Conservation (phyloP, 306 rosid genomes). For the Cicer cuneatum region DNA sequence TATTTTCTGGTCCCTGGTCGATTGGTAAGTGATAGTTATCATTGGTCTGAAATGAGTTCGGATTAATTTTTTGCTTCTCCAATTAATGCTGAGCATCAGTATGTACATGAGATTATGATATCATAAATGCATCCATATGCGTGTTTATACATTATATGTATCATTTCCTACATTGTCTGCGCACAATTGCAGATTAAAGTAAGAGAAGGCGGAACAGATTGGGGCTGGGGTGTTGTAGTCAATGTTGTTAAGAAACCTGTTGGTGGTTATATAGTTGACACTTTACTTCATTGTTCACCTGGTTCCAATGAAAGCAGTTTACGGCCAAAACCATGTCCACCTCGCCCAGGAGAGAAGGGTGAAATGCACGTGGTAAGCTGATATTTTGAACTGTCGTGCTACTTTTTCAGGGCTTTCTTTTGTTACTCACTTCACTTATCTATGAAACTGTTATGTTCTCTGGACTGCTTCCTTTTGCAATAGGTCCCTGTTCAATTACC, state of each 20-base stretch:
- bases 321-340: slow-evolving; percentile 94
- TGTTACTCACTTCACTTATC: slow-evolving; percentile 12
- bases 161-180: slow-evolving; percentile 14
- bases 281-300: slow-evolving; percentile 90
- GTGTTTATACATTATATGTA: not conserved
- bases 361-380: slow-evolving; percentile 98
- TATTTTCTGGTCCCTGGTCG: slow-evolving; percentile 95
- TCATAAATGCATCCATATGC: slow-evolving; percentile 4
- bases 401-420: slow-evolving; percentile 5
- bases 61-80: slow-evolving; percentile 1
- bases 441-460: slow-evolving; percentile 37
- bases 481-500: slow-evolving; percentile 97
- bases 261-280: slow-evolving; percentile 90
- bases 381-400: not conserved
- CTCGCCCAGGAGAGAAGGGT: slow-evolving; percentile 94
- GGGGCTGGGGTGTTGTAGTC: slow-evolving; percentile 99
- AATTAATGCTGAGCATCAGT: slow-evolving; percentile 10
- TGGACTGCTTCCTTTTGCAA: slow-evolving; percentile 40
- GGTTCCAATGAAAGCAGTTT: slow-evolving; percentile 75
- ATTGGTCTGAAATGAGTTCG: slow-evolving; percentile 13
- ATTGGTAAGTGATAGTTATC: slow-evolving; percentile 65
- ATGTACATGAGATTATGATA: slow-evolving; percentile 17
- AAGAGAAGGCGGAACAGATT: slow-evolving; percentile 97
- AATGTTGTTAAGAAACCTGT: slow-evolving; percentile 87
- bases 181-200: slow-evolving; percentile 67